phyloP scores from a whole-genome alignment of 768 basidiomycete genomes.

The Coprinellus micaceus region DNA sequence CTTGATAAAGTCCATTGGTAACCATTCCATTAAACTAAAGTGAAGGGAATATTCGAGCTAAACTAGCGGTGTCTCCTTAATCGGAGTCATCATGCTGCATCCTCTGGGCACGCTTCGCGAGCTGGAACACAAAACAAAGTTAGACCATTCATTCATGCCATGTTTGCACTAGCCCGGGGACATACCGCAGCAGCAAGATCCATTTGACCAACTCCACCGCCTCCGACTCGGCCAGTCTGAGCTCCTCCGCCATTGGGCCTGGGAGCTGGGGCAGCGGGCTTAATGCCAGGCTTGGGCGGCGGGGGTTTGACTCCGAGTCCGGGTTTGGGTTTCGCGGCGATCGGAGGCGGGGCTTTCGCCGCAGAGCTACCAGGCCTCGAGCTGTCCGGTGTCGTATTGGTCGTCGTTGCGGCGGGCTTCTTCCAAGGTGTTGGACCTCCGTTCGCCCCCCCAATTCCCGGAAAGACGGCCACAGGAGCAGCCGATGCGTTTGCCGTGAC shows the following conservation, averaged over 20 bases:
- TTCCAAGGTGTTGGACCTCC: slow-evolving; percentile 76
- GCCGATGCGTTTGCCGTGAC: slow-evolving; percentile 58
- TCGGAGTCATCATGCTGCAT: slow-evolving; percentile 41
- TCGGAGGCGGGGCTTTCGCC: slow-evolving; percentile 53
- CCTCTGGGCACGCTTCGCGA: slow-evolving; percentile 75
- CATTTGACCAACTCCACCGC: slow-evolving; percentile 53
- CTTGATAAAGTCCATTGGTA: slow-evolving; percentile 7
- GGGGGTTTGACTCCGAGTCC: slow-evolving; percentile 58
- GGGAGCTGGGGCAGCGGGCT: slow-evolving; percentile 38
- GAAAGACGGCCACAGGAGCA: slow-evolving; percentile 80
- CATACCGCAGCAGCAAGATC: slow-evolving; percentile 83
- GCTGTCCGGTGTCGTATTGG: slow-evolving; percentile 35
- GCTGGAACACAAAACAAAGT: slow-evolving; percentile 34
- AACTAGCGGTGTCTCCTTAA: slow-evolving; percentile 9
- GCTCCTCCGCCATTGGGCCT: slow-evolving; percentile 35
- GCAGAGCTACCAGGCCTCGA: slow-evolving; percentile 54
- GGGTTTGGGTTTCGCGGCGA: slow-evolving; percentile 66
- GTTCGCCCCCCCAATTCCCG: slow-evolving; percentile 65
- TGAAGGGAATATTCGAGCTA: background rate
- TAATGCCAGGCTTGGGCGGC: slow-evolving; percentile 41
- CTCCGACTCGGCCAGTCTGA: slow-evolving; percentile 33
- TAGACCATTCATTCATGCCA: background rate
- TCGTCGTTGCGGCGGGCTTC: slow-evolving; percentile 39
- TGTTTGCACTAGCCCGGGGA: slow-evolving; percentile 16
- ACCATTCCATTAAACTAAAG: background rate